A percentile compares a stretch with the other conserved stretches of the same genome.
Conservation (phyloP, 805 yeast genomes). For the Lipomyces yamadae region DNA sequence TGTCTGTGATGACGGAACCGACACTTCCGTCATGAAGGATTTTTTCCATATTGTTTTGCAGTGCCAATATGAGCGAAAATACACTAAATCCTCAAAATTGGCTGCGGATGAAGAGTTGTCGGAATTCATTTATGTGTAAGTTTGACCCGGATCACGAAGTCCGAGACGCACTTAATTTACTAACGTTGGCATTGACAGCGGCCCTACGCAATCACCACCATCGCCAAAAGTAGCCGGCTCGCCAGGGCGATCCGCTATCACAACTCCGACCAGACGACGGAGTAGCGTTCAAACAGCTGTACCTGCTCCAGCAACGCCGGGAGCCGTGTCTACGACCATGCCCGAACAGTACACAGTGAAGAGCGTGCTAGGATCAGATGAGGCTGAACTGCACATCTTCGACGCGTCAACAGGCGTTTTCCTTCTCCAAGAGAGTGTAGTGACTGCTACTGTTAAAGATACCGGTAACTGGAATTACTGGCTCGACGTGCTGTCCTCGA, state of each 20-base stretch:
- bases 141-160: background rate
- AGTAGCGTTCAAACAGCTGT: background rate
- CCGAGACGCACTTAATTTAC: background rate
- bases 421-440: conserved; percentile 48
- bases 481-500: conserved; percentile 51
- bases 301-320: conserved; percentile 32
- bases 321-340: conserved; percentile 14
- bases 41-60: conserved; percentile 66
- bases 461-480: conserved; percentile 57
- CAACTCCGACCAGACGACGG: conserved; percentile 17
- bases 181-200: background rate
- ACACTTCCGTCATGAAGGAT: conserved; percentile 57
- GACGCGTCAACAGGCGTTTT: conserved; percentile 59
- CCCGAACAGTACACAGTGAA: conserved; percentile 14
- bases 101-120: conserved; percentile 56
- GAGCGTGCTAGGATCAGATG: conserved; percentile 29
- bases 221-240: conserved; percentile 20
- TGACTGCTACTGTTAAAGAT: conserved; percentile 51
- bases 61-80: conserved; percentile 79
- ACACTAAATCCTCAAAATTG: conserved; percentile 51
- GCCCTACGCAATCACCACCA: conserved; percentile 25
- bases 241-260: conserved; percentile 17
- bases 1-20: conserved; percentile 61
- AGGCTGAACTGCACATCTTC: conserved; percentile 59
- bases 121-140: conserved; percentile 52